Conservation (phyloP, 1,139 yeast genomes). For the Debaryomycetaceae sp. region DNA sequence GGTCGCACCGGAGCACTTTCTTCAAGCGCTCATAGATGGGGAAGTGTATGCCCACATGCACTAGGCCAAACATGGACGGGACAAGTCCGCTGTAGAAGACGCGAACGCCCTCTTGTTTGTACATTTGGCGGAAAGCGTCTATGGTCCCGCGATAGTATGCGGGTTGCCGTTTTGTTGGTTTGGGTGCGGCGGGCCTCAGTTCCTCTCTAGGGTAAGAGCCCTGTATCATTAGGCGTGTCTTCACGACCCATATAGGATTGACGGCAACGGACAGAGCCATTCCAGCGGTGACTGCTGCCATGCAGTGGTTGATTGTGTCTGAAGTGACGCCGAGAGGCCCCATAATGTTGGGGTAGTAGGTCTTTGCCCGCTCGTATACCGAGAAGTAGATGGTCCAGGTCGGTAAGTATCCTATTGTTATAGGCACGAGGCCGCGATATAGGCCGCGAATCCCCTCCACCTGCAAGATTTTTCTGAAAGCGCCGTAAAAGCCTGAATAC, state of each 20-base stretch:
- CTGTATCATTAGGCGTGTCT: slow-evolving; percentile 88
- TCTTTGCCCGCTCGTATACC: slow-evolving; percentile 73
- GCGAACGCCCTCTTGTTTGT: slow-evolving; percentile 60
- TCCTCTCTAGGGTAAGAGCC: slow-evolving; percentile 19
- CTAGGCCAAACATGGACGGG: slow-evolving; percentile 81
- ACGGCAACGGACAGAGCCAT: slow-evolving; percentile 77
- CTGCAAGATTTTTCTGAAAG: slow-evolving; percentile 48
- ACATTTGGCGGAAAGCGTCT: slow-evolving; percentile 78
- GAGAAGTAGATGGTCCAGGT: slow-evolving; percentile 96
- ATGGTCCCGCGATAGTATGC: slow-evolving; percentile 62
- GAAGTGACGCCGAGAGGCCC: slow-evolving; percentile 21
- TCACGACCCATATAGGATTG: slow-evolving; percentile 96
- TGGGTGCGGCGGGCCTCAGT: slow-evolving; percentile 1
- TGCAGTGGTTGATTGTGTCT: slow-evolving; percentile 53
- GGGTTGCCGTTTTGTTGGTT: slow-evolving; percentile 3
- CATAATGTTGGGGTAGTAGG: slow-evolving; percentile 26
- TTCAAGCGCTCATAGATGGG: slow-evolving; percentile 89
- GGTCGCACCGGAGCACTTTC: slow-evolving; percentile 25
- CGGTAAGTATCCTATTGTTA: slow-evolving; percentile 87
- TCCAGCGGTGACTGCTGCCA: slow-evolving; percentile 86
- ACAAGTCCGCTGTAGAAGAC: slow-evolving; percentile 88
- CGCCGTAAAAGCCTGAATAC: slow-evolving; percentile 17
- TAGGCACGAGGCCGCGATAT: slow-evolving; percentile 86
- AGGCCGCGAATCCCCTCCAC: slow-evolving; percentile 81
- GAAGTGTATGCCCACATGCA: slow-evolving; percentile 94